Percentiles rank a stretch among this genome's conserved stretches.
phyloP scores from a whole-genome alignment of 495 filamentous ascomycete genomes.

The Clavariopsis aquatica region DNA sequence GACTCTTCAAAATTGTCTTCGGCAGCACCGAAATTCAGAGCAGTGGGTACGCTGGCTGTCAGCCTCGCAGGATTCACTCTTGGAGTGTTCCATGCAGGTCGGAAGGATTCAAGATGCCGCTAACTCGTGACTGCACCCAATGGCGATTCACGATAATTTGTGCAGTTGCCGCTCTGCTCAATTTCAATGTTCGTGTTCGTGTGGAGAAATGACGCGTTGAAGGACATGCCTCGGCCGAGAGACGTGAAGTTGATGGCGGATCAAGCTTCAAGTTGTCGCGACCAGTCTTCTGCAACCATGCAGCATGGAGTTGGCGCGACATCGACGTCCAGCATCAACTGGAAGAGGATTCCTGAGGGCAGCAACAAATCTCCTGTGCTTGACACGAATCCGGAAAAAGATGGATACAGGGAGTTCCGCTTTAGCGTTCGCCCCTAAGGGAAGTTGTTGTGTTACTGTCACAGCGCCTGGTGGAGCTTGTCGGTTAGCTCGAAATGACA shows the following conservation, averaged over 20 bases:
- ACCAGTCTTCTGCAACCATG: neutral
- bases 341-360: neutral
- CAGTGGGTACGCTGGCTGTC: neutral
- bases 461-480: neutral
- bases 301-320: neutral
- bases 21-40: neutral
- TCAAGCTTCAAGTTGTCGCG: neutral
- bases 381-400: neutral
- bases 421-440: neutral
- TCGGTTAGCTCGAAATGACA: too few species aligned
- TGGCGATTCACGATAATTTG: neutral
- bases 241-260: neutral
- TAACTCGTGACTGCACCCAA: neutral
- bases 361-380: neutral
- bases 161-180: neutral
- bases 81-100: neutral
- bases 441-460: neutral
- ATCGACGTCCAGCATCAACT: neutral
- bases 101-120: neutral
- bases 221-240: neutral
- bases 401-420: neutral
- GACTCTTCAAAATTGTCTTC: neutral
- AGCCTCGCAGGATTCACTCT: conserved; percentile 15
- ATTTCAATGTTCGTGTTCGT: conserved; percentile 1
- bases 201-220: neutral